Base-by-base conservation (phyloP, 768 basidiomycete species). In the Phaeotremella fagi region DNA sequence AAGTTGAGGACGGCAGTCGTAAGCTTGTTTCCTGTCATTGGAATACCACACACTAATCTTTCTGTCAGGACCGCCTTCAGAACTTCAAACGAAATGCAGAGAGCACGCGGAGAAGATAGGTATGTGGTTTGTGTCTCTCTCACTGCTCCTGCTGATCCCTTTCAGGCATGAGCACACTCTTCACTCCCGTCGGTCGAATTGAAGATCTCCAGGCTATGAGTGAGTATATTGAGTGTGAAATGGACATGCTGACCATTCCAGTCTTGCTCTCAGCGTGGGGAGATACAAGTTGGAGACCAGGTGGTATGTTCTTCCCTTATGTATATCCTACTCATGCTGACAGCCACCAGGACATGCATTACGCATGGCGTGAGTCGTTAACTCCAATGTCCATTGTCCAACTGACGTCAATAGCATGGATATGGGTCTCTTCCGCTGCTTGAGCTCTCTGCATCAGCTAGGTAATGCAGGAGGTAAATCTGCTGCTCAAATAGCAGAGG, bases 61-160 rank as follows among this genome's bases (percentile, higher is more conserved):
- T 6, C 14, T 18, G 26, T 20, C 29, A 50, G 57, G 50, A 35
- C 50, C 61, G 2, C 36, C 51, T 9, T 61, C 47, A 16, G 52
- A 59, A 18, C 59, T 70, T 23, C 68, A 70, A 37, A 26, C 45
- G 7, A 48, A 50, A 36, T 60, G 58, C 22, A 24, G 55, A 15
- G 64, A 70, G 31, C 60, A 63, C 43, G 68, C 68, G 3, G 68
- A 70, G 48, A 60, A 61, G 48, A 70, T 70, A 29, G 66, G 66
- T 57, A n/a, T 54, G 60, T 64, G 18, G 6, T 27, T 25, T 12
- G 14, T 16, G 23, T 16, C n/a, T 20, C 7, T 26, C 22, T 18
- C 24, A 22, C 25, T 18, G 18, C 4, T 23, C 33, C 51, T 58
- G 37, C 52, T 36, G 11, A 22, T 1, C 3, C 23, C 20, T 37